Evolutionary conservation across 148 eudicot genomes (phyloP), one percentile per base, ranked within the genome.

Genomic region (Cornus controversa): DNA sequence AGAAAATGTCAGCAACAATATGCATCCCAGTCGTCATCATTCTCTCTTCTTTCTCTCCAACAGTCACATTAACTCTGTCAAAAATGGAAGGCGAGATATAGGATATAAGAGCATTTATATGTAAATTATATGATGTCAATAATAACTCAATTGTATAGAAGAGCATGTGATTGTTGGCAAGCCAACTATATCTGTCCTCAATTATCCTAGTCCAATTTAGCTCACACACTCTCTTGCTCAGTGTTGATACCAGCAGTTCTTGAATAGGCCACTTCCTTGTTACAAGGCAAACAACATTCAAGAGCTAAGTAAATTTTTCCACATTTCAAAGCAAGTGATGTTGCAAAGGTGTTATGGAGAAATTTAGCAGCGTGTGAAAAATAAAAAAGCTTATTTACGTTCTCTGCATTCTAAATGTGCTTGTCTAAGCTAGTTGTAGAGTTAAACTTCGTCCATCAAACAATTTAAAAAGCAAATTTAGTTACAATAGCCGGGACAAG

Each of bases 1-100:
- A 94, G 87, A 90, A 94, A 16, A 94, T 88, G 79, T 94, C 98
- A 74, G 87, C 93, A 70, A 94, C 98, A 18, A 90, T 87, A 83
- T 94, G 98, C 87, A 87, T 2, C 66, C 98, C 98, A 27, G 97
- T 94, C 89, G 87, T 89, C 98, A 94, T 94, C 92, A 85, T 0
- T 76, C 98, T 89, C 3, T 94, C 94, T 72, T 94, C 98, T 37
- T 31, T 88, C 72, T 88, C 92, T 65, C 98, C 97, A 62, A 78
- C 70, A 34, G 93, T 90, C 26, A 92, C 92, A 78, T 94, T 94
- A 68, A 84, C 97, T 50, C 98, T 94, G 92, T 31, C 81, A 77
- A 82, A 63, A 76, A 75, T 26, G 1, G 16, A 22, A 60, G 64
- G 64, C 23, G 64, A 22, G 23, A 22, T 60, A 54, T 2, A 69